Percentiles rank a stretch among this genome's conserved stretches.
These are phyloP conservation scores for Calonectria montana DNA, from an alignment of 2,329 filamentous ascomycete genomes.

Conservation along the genomic window DNA sequence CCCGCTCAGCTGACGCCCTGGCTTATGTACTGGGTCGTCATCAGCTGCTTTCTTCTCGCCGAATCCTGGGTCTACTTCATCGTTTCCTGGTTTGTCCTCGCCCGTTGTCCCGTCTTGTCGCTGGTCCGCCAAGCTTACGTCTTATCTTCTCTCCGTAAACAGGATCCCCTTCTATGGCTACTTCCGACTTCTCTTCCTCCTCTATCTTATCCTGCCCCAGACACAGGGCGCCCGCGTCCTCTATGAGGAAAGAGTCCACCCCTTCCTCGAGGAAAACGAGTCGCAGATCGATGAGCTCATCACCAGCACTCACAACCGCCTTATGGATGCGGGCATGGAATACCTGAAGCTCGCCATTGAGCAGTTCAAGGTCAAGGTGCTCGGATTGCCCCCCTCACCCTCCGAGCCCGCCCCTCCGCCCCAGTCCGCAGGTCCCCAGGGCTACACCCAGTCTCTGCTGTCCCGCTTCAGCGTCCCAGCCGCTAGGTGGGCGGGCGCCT, in stretches of 20 bases:
- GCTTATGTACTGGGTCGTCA: constrained; percentile 99
- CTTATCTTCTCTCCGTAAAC: neutral
- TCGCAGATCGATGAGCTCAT: constrained; percentile 91
- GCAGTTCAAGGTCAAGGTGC: constrained; percentile 77
- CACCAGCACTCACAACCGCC: constrained; percentile 80
- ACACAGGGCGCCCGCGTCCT: constrained; percentile 91
- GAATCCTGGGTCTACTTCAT: constrained; percentile 93
- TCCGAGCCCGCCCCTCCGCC: constrained; percentile 50
- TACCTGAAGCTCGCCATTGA: constrained; percentile 80
- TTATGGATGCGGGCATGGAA: constrained; percentile 79
- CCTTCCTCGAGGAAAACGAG: constrained; percentile 90
- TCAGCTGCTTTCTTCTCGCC: constrained; percentile 82
- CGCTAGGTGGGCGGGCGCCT: constrained; percentile 66
- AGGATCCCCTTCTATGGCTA: constrained; percentile 95
- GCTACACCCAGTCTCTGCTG: constrained; percentile 85
- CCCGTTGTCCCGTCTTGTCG: neutral
- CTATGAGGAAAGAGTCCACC: constrained; percentile 87
- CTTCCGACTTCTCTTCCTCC: constrained; percentile 85
- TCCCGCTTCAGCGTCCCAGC: constrained; percentile 87
- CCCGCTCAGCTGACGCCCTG: constrained; percentile 92
- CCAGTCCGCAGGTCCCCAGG: constrained; percentile 58
- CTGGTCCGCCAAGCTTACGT: neutral
- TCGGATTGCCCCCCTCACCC: constrained; percentile 81
- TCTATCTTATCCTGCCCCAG: constrained; percentile 96
- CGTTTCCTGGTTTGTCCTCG: constrained; percentile 74